Base-by-base conservation (phyloP, 2,329 filamentous ascomycete genomes). In the Aspergillus aculeatinus region DNA sequence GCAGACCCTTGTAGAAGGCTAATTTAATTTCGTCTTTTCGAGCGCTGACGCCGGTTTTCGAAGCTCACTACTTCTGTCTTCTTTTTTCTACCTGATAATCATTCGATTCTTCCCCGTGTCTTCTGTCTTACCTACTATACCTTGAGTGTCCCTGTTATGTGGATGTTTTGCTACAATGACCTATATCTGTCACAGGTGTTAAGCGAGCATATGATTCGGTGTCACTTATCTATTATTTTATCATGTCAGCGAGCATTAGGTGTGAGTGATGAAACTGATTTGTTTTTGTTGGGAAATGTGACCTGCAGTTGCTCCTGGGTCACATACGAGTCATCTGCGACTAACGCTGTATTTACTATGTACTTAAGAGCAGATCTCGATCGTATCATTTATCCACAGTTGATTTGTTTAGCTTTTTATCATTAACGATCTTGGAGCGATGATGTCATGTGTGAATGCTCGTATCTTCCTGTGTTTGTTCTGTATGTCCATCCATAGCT, bases 1-100 rank as follows among this genome's bases (percentile, higher is more conserved):
- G 77, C 85, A 80, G 60, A 83, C 88, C 51, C 88, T 96, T 66
- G 91, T 95, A 65, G 92, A 96, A 76, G 90, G 90, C 47, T 95
- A 66, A 68, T 60, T 47, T 48, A 19, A 50, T 60, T 27, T 48
- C 19, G 29, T 12, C 52, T 31, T 51, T 19, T 19, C 35, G 27
- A 51, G 53, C 53, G 19, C 44, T 55, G 60, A 31, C 56, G 19
- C 33, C 14, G 57, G 39, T 42, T 60, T 57, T 55, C 59, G 60
- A 31, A 60, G 39, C 48, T 57, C 59, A 58, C 59, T 55, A 51
- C 61, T 61, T 55, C 56, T 48, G 48, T 57, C 58, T 23, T 23
- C 62, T 58, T 60, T 60, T 63, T 62, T 49, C 63, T n/a, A 19
- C n/a, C 19, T 33, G 31, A 55, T 48, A 14, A 48, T 48, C 53